These are phyloP conservation scores for Salicornia ramosissima DNA, from an alignment of 148 eudicot species.

Conservation along the genomic window DNA sequence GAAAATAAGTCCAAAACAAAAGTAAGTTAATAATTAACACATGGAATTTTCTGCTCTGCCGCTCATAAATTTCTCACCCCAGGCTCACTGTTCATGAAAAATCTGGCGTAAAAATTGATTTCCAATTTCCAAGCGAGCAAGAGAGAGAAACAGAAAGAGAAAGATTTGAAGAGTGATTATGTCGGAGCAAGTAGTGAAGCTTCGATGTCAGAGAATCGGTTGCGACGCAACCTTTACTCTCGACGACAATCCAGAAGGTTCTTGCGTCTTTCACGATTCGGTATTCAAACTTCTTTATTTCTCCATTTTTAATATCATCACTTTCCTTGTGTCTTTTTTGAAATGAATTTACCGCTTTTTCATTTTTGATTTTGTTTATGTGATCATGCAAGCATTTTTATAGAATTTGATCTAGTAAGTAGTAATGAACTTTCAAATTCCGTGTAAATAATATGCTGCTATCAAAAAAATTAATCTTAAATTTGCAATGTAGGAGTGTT, in stretches of 20 bases:
- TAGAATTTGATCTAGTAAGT: too few relatives aligned
- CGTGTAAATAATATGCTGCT: too few relatives aligned
- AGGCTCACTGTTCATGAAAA: background rate
- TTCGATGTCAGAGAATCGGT: conserved; percentile 87
- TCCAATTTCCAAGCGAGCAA: background rate
- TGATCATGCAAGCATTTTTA: background rate
- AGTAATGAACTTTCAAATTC: too few relatives aligned
- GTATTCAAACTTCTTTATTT: conserved; percentile 24
- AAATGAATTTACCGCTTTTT: background rate
- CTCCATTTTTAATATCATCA: background rate
- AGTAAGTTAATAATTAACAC: too few relatives aligned
- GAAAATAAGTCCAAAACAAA: too few relatives aligned
- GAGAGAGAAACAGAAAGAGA: background rate
- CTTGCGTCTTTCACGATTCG: conserved; percentile 61
- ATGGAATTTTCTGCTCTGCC: too few relatives aligned
- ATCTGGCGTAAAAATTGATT: background rate
- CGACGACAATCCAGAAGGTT: conserved; percentile 69
- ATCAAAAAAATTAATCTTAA: too few relatives aligned
- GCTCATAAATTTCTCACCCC: too few relatives aligned
- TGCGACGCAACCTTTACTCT: conserved; percentile 70
- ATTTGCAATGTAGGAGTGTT: background rate
- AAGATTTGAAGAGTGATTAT: conserved; percentile 20
- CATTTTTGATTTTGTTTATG: background rate
- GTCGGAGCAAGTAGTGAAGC: conserved; percentile 35
- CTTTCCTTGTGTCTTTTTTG: background rate